phyloP scores from a whole-genome alignment of 1,139 yeast species.

The Candida buenavistaensis region DNA sequence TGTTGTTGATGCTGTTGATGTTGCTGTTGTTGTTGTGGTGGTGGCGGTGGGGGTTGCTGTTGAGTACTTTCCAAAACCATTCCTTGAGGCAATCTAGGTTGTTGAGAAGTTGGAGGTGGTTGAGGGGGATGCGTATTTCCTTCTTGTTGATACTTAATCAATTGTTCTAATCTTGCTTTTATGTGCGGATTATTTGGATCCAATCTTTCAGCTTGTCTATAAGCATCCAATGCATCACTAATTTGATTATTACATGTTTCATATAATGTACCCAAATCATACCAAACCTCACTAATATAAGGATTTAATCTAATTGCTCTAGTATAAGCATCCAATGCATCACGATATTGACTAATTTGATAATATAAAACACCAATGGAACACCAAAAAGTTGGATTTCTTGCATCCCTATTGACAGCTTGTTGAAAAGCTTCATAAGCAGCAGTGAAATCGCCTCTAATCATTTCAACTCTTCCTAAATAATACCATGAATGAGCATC shows the following conservation, averaged over 20 bases:
- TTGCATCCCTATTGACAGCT: slow-evolving; percentile 93
- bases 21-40: slow-evolving; percentile 19
- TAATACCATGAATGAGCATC: slow-evolving; percentile 98
- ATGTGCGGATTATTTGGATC: slow-evolving; percentile 95
- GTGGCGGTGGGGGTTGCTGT: slow-evolving; percentile 26
- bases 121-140: slow-evolving; percentile 68
- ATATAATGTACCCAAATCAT: slow-evolving; percentile 92
- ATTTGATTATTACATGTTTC: slow-evolving; percentile 97
- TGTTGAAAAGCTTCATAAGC: slow-evolving; percentile 99
- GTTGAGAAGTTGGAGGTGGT: slow-evolving; percentile 66
- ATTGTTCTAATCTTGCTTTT: slow-evolving; percentile 85
- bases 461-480: slow-evolving; percentile 95
- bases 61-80: slow-evolving; percentile 55
- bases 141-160: slow-evolving; percentile 73
- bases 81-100: slow-evolving; percentile 56
- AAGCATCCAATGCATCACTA: slow-evolving; percentile 93
- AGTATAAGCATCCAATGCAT: slow-evolving; percentile 96
- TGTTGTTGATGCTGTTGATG: slow-evolving; percentile 25
- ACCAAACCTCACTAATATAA: slow-evolving; percentile 96
- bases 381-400: slow-evolving; percentile 99
- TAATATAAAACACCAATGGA: slow-evolving; percentile 95
- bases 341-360: slow-evolving; percentile 93
- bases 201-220: slow-evolving; percentile 90
- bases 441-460: slow-evolving; percentile 88
- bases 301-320: slow-evolving; percentile 95